phyloP scores from a whole-genome alignment of 1,284 basidiomycete species.

The Sporisorium reilianum region DNA sequence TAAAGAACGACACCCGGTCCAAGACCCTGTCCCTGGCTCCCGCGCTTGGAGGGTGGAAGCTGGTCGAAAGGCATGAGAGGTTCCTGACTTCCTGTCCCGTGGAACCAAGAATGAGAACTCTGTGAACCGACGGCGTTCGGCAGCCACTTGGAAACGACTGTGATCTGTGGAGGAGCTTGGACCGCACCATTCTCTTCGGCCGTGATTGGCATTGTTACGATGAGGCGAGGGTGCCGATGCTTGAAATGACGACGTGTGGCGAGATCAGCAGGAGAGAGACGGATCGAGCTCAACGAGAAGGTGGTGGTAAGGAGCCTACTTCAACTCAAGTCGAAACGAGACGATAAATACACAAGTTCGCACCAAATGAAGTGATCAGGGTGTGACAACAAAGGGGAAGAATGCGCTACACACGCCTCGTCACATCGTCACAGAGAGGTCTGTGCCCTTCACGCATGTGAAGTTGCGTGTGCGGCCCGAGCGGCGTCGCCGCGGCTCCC shows the following conservation, averaged over 20 bases:
- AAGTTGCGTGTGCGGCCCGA: too few relatives aligned
- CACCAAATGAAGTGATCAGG: too few relatives aligned
- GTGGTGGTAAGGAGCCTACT: neutral
- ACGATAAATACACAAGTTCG: too few relatives aligned
- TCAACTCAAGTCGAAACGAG: too few relatives aligned
- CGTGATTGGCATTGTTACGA: neutral
- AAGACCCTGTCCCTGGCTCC: neutral
- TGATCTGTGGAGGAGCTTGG: neutral
- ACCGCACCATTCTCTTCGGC: neutral
- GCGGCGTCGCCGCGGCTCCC: neutral
- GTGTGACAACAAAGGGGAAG: neutral
- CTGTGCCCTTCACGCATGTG: neutral
- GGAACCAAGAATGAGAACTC: neutral
- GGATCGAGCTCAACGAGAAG: neutral
- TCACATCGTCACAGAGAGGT: neutral
- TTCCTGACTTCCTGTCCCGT: neutral
- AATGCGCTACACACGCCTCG: neutral
- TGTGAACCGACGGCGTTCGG: neutral
- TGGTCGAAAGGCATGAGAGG: conserved; percentile 1
- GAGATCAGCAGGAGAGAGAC: too few relatives aligned
- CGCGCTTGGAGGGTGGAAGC: neutral
- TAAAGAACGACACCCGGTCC: neutral
- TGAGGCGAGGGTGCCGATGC: neutral
- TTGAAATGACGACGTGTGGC: neutral
- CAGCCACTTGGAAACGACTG: neutral